Percentiles rank a stretch among this genome's conserved stretches.
phyloP scores from a whole-genome alignment of 2,329 filamentous ascomycete genomes.

The Hymenoscyphus fraxineus region DNA sequence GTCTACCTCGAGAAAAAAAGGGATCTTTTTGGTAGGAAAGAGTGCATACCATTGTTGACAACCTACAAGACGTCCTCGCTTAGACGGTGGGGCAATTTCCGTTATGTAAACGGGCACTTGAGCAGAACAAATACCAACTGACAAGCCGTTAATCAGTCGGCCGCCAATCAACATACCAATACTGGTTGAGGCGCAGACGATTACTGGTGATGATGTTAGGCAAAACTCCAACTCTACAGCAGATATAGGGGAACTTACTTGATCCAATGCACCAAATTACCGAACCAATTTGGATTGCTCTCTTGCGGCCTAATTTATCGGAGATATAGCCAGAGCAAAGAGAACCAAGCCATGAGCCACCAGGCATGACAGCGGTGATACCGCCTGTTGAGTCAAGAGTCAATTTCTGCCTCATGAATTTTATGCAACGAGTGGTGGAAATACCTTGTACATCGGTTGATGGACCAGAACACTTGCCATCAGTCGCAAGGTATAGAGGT shows the following conservation, averaged over 20 bases:
- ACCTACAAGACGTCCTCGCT: constrained; percentile 63
- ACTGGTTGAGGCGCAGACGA: constrained; percentile 57
- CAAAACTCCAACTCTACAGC: neutral
- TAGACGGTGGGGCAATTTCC: constrained; percentile 56
- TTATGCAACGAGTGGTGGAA: constrained; percentile 30
- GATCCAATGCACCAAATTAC: constrained; percentile 54
- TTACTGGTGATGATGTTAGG: constrained; percentile 17
- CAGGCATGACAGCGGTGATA: constrained; percentile 68
- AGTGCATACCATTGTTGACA: constrained; percentile 57
- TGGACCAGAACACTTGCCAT: constrained; percentile 53
- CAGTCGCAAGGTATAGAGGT: constrained; percentile 21
- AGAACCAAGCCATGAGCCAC: constrained; percentile 64
- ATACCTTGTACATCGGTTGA: constrained; percentile 28
- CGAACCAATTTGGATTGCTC: constrained; percentile 45
- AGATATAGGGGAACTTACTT: constrained; percentile 30
- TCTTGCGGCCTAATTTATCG: constrained; percentile 51
- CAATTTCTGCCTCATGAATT: neutral
- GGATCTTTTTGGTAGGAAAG: neutral
- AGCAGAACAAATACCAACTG: constrained; percentile 59
- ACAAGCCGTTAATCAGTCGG: constrained; percentile 59
- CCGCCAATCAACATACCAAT: constrained; percentile 49
- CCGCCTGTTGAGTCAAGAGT: constrained; percentile 44
- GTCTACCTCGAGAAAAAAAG: neutral
- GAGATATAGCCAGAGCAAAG: constrained; percentile 56
- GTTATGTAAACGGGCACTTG: constrained; percentile 67